These are phyloP conservation scores for Trypanosomatidae sp. DNA, from an alignment of 208 protist genomes.

Conservation along the genomic window DNA sequence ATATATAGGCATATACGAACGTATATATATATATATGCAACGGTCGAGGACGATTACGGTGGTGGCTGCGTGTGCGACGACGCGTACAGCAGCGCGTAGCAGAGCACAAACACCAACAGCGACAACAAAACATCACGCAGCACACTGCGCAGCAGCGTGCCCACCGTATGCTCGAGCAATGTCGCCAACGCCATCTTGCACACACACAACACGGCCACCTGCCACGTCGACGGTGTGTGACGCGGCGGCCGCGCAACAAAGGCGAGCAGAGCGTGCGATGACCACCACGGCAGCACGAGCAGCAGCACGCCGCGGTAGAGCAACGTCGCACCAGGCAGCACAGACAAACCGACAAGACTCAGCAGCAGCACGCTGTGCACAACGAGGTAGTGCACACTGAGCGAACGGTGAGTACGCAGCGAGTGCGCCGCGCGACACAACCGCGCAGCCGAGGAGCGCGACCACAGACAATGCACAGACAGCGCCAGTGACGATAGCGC, in stretches of 20 bases:
- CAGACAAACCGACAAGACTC: conserved; percentile 47
- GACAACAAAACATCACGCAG: conserved; percentile 39
- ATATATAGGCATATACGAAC: no score
- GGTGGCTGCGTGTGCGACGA: no score
- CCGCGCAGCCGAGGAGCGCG: no score
- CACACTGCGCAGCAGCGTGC: conserved; percentile 36
- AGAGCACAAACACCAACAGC: conserved; percentile 11
- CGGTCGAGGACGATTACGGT: no score
- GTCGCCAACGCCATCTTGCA: conserved; percentile 14
- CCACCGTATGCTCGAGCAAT: conserved; percentile 44
- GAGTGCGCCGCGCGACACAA: no score
- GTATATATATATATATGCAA: no score
- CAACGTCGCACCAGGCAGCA: conserved; percentile 46
- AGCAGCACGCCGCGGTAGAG: conserved; percentile 50
- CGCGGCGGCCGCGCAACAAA: conserved; percentile 35
- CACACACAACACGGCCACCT: conserved; percentile 11
- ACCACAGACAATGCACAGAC: no score
- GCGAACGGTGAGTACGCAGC: no score
- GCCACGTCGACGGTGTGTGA: no score
- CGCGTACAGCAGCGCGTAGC: no score
- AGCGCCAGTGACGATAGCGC: no score
- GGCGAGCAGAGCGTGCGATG: conserved; percentile 32
- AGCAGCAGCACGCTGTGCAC: conserved; percentile 23
- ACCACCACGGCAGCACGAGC: conserved; percentile 49
- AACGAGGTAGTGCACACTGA: conserved; percentile 37